Evolutionary conservation across 371 early-diverging fungal genomes (phyloP).

Genomic region (Phascolomyces articulosus): DNA sequence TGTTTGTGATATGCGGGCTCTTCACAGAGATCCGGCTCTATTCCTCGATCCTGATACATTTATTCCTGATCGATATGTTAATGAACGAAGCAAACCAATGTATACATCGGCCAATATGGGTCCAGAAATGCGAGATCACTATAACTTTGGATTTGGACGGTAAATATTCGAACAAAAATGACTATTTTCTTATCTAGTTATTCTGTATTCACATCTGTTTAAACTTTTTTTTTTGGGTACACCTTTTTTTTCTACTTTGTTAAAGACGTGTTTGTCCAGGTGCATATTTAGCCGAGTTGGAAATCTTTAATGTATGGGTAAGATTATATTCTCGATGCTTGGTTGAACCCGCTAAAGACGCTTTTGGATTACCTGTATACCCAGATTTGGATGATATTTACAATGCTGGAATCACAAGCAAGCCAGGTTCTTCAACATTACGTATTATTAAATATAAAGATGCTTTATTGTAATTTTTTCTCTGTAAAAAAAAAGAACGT

Average conservation of each 20-base stretch:
- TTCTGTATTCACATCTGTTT: too few relatives aligned
- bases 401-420: not conserved
- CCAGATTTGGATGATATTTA: not conserved
- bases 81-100: conserved; percentile 2
- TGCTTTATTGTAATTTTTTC: not conserved
- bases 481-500: not conserved
- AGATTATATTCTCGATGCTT: conserved; percentile 6
- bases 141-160: conserved; percentile 18
- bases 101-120: conserved; percentile 1
- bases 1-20: conserved; percentile 20
- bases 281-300: conserved; percentile 1
- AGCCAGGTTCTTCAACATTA: not conserved
- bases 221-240: too few relatives aligned
- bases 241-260: not conserved
- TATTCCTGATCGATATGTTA: conserved; percentile 21
- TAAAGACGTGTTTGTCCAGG: not conserved
- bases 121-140: conserved; percentile 10
- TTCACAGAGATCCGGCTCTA: conserved; percentile 14
- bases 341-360: conserved; percentile 3
- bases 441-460: not conserved
- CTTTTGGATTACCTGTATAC: conserved; percentile 1
- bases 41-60: conserved; percentile 19
- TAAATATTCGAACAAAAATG: too few relatives aligned
- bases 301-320: conserved; percentile 2
- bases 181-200: too few relatives aligned